Conservation (phyloP, 352 stramenopile species). For the Pythium volutum region DNA sequence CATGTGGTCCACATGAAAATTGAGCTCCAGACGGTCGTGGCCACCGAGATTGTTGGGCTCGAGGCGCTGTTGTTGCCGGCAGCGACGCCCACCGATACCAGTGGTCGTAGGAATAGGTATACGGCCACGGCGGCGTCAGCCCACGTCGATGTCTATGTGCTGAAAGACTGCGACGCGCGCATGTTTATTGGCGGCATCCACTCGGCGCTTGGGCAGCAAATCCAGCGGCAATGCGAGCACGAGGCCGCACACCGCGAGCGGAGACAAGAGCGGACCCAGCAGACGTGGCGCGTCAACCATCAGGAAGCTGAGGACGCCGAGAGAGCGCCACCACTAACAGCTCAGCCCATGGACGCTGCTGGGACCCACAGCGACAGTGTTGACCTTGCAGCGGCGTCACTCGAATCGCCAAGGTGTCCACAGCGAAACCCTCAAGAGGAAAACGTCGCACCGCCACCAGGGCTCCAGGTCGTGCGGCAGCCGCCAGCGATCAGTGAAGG, state of each 20-base stretch:
- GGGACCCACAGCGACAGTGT: neutral
- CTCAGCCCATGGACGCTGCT: neutral
- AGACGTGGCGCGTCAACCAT: neutral
- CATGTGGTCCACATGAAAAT: slow-evolving; percentile 27
- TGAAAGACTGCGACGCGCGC: slow-evolving; percentile 29
- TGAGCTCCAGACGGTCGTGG: slow-evolving; percentile 31
- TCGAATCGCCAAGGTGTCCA: neutral
- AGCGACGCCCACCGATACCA: slow-evolving; percentile 9
- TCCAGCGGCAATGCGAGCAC: neutral
- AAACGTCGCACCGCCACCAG: neutral
- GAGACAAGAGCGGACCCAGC: neutral
- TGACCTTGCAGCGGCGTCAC: neutral
- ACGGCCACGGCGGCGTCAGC: slow-evolving; percentile 18
- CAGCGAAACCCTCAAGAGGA: neutral
- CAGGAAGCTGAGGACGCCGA: neutral
- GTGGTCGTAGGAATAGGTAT: slow-evolving; percentile 24
- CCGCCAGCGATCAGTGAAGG: slow-evolving; percentile 13
- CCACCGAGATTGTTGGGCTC: slow-evolving; percentile 36
- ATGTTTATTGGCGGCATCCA: slow-evolving; percentile 24
- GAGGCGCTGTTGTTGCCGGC: slow-evolving; percentile 27
- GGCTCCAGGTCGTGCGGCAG: neutral
- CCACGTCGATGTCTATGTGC: slow-evolving; percentile 41
- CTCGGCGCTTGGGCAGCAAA: slow-evolving; percentile 6
- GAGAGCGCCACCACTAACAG: neutral
- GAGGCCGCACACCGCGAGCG: neutral